Evolutionary conservation across 2,329 filamentous ascomycete species (phyloP).

Genomic region (Polychaeton citri): DNA sequence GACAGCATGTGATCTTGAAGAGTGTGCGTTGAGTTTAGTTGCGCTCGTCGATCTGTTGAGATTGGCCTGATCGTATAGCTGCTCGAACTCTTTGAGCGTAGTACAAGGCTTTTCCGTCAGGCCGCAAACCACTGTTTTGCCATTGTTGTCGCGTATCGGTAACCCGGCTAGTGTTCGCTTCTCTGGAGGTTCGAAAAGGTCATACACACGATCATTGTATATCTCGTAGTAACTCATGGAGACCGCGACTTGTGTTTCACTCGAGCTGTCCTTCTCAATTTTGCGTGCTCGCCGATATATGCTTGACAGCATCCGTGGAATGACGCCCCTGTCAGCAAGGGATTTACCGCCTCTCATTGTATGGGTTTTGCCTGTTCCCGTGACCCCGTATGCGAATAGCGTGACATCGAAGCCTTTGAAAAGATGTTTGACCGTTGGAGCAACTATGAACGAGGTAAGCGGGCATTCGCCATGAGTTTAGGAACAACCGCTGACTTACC

Average conservation of each 20-base stretch:
- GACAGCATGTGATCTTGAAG: constrained; percentile 79
- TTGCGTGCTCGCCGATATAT: constrained; percentile 80
- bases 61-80: constrained; percentile 82
- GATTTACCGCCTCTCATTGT: constrained; percentile 89
- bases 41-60: constrained; percentile 78
- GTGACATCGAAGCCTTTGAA: constrained; percentile 83
- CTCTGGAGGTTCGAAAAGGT: constrained; percentile 76
- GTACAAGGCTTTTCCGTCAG: constrained; percentile 71
- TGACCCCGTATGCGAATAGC: constrained; percentile 86
- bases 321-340: constrained; percentile 73
- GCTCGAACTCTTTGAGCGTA: constrained; percentile 80
- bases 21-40: constrained; percentile 86
- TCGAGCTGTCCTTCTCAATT: constrained; percentile 64
- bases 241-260: constrained; percentile 57
- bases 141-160: constrained; percentile 71
- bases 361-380: constrained; percentile 87
- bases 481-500: constrained; percentile 41
- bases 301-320: constrained; percentile 69
- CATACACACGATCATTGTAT: constrained; percentile 91
- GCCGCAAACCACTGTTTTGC: constrained; percentile 77
- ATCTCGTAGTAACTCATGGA: constrained; percentile 89
- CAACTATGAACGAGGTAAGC: constrained; percentile 43
- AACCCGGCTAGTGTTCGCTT: constrained; percentile 72
- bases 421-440: constrained; percentile 78
- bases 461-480: constrained; percentile 1